Percentiles rank a stretch among this genome's conserved stretches.
Conservation (phyloP, 805 yeast genomes). For the Danielozyma ontarioensis region DNA sequence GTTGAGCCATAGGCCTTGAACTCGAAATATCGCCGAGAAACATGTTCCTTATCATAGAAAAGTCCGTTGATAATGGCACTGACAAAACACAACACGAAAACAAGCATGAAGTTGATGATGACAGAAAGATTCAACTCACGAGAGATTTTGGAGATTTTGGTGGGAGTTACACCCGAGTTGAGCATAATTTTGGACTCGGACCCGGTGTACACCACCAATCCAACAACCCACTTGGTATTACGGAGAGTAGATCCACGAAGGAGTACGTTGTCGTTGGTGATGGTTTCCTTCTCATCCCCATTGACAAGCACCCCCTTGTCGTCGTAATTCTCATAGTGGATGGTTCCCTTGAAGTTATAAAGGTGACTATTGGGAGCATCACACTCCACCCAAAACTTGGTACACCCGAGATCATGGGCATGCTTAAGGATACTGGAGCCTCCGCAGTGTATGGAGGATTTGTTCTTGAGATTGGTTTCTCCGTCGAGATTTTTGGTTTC, state of each 20-base stretch:
- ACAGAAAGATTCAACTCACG: conserved; percentile 65
- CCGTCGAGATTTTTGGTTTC: conserved; percentile 85
- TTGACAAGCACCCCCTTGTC: conserved; percentile 24
- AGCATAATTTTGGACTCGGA: conserved; percentile 70
- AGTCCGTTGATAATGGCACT: conserved; percentile 70
- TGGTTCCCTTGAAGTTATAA: conserved; percentile 62
- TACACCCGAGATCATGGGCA: conserved; percentile 53
- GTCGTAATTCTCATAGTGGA: conserved; percentile 45
- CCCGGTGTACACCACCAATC: conserved; percentile 74
- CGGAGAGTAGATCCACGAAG: conserved; percentile 70
- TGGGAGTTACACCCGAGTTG: conserved; percentile 74
- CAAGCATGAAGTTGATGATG: conserved; percentile 51
- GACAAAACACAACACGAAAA: conserved; percentile 62
- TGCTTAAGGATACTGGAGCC: conserved; percentile 41
- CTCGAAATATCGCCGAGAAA: conserved; percentile 55
- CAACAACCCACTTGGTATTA: conserved; percentile 73
- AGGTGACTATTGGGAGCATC: conserved; percentile 68
- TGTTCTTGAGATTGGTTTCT: conserved; percentile 68
- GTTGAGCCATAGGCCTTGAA: conserved; percentile 54
- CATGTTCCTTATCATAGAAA: conserved; percentile 39
- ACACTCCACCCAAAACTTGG: conserved; percentile 58
- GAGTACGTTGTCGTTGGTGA: conserved; percentile 56
- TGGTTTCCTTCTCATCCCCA: conserved; percentile 47
- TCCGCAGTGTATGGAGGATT: conserved; percentile 52
- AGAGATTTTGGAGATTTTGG: conserved; percentile 61